Evolutionary conservation across 495 filamentous ascomycete genomes (phyloP), one percentile per base, ranked within the genome.

Genomic region (Tuber umbilicatum): DNA sequence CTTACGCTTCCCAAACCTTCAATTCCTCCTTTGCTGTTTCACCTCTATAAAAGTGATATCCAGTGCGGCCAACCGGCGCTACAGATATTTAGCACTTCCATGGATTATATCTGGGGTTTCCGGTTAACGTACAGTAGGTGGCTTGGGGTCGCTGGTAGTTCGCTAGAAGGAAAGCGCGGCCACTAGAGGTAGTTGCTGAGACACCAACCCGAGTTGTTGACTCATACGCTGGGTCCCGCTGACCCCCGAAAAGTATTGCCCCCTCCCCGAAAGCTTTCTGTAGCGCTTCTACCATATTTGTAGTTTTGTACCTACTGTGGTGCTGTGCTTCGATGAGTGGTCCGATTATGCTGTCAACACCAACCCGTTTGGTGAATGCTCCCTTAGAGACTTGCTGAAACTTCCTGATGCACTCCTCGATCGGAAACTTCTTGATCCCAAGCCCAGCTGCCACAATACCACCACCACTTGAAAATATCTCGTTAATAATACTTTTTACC

Each of bases 381-480:
- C 77, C 70, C 41, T 60, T 50, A n/a, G 79, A 80, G 40, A 81
- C 71, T 21, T 76, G 68, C 37, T 70, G 70, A 23, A 81, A 81
- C 42, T 73, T 73, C 73, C 73, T 43, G 50, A 77, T 74, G 37
- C 79, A 81, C 47, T 81, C 70, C n/a, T 40, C 39, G 3, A 77
- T 73, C 1, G 38, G 39, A 23, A 75, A 60, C 42, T 85, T 82
- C 70, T 87, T 83, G 31, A 85, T 83, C 5, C 85, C 87, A 14
- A 91, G 83, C 0, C 85, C 87, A 40, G 89, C 81, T 2, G 88
- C 87, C 70, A 90, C 86, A 73, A 90, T 77, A 21, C 79, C 79
- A 70, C 79, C 85, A 27, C 88, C 87, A 0, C 89, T 78, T 7
- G n/a, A 12, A 39, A 67, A 70, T 67, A 35, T 37, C 39, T 64